Percentiles rank a stretch among this genome's conserved stretches.
Conservation (phyloP, 805 yeast genomes). For the Candida pseudofarinosa region DNA sequence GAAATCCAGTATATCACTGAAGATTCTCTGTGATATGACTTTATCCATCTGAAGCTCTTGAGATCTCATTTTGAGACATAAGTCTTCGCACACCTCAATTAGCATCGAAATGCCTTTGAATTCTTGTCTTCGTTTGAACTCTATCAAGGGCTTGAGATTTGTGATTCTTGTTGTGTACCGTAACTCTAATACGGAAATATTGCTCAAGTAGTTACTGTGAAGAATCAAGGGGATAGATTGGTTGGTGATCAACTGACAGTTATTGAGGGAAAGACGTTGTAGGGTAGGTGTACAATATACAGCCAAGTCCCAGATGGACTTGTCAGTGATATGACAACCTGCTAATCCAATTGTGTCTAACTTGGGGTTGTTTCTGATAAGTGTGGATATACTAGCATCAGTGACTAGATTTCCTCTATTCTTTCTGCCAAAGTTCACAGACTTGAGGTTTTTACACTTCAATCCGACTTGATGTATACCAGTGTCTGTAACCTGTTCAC, state of each 20-base stretch:
- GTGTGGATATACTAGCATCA: constrained; percentile 58
- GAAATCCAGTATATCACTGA: constrained; percentile 65
- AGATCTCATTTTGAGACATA: constrained; percentile 54
- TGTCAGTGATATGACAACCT: constrained; percentile 79
- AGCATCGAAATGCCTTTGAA: constrained; percentile 47
- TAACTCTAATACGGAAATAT: constrained; percentile 71
- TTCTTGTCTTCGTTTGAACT: constrained; percentile 55
- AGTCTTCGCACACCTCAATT: constrained; percentile 73
- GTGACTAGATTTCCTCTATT: constrained; percentile 63
- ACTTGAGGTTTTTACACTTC: constrained; percentile 51
- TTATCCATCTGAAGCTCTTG: constrained; percentile 59
- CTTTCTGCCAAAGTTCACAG: constrained; percentile 80
- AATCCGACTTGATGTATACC: constrained; percentile 68
- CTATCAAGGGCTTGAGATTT: constrained; percentile 60
- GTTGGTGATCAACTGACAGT: constrained; percentile 59
- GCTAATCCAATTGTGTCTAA: constrained; percentile 80
- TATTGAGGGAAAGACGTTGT: constrained; percentile 69
- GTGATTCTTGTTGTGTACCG: constrained; percentile 57
- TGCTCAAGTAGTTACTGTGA: constrained; percentile 46
- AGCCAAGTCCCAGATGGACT: constrained; percentile 77
- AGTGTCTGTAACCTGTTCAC: constrained; percentile 70
- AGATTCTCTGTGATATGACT: constrained; percentile 51
- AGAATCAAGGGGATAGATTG: constrained; percentile 51
- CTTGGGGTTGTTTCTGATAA: constrained; percentile 50
- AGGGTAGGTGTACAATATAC: constrained; percentile 43